Evolutionary conservation across 1,284 basidiomycete genomes (phyloP).

Genomic region (Neonothopanus nambi): DNA sequence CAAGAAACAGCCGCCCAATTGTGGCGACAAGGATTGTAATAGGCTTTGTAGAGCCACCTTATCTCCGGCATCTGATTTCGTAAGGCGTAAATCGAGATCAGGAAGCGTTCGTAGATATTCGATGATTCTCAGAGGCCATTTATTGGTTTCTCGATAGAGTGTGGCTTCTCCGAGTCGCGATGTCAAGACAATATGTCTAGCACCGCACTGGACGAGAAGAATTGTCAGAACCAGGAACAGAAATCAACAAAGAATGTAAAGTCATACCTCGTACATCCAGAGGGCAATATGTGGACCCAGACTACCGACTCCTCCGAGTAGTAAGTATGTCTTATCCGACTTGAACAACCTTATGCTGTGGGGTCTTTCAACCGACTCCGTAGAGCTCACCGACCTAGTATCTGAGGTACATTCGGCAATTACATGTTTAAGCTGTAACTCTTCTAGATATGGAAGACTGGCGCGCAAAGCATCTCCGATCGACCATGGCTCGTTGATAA

Average conservation of each 20-base stretch:
- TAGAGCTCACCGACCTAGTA: background rate
- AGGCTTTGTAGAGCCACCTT: conserved; percentile 23
- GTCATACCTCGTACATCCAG: conserved; percentile 39
- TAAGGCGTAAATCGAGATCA: conserved; percentile 30
- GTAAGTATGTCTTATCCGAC: conserved; percentile 21
- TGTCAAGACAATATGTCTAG: conserved; percentile 36
- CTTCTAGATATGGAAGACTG: background rate
- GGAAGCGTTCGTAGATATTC: conserved; percentile 29
- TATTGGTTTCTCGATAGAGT: conserved; percentile 15
- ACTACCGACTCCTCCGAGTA: conserved; percentile 34
- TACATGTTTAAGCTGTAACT: background rate
- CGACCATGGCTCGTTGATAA: background rate
- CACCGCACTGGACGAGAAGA: conserved; percentile 33
- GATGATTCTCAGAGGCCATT: conserved; percentile 26
- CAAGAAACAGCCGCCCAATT: conserved; percentile 38
- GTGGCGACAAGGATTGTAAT: conserved; percentile 8
- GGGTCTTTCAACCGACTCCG: conserved; percentile 14
- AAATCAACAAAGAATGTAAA: background rate
- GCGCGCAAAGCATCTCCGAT: background rate
- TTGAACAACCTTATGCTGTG: conserved; percentile 22
- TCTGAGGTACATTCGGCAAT: background rate
- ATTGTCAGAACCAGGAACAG: background rate
- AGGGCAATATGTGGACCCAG: conserved; percentile 35
- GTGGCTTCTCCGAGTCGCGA: conserved; percentile 34
- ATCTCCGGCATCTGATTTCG: conserved; percentile 32